Conservation (phyloP, 352 stramenopile species). For the Phytopythium delawarense region DNA sequence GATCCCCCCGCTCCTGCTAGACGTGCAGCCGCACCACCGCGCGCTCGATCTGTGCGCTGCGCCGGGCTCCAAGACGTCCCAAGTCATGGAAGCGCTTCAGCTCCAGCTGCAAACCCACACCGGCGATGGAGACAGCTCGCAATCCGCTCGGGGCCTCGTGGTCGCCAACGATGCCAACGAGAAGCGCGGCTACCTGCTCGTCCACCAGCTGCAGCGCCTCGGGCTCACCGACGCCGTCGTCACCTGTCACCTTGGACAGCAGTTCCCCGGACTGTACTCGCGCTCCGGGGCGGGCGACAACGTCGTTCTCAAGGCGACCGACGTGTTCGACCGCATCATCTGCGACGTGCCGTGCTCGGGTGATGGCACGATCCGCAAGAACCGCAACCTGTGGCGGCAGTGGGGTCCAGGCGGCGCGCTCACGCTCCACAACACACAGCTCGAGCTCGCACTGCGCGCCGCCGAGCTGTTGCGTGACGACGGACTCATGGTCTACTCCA, state of each 20-base stretch:
- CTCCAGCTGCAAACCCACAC: not conserved
- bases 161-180: constrained; percentile 95
- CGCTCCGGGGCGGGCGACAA: constrained; percentile 6
- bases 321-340: constrained; percentile 96
- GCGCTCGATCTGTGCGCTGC: constrained; percentile 87
- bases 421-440: constrained; percentile 91
- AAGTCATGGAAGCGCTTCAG: constrained; percentile 91
- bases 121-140: not conserved
- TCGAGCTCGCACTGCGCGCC: constrained; percentile 89
- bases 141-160: constrained; percentile 62
- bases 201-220: constrained; percentile 88
- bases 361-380: constrained; percentile 98
- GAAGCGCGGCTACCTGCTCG: constrained; percentile 96
- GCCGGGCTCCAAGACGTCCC: constrained; percentile 97
- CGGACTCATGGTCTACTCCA: constrained; percentile 94
- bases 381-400: constrained; percentile 88
- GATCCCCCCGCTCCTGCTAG: constrained; percentile 96
- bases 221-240: constrained; percentile 83
- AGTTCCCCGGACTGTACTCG: constrained; percentile 90
- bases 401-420: constrained; percentile 88
- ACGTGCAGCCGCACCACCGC: constrained; percentile 83
- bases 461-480: constrained; percentile 87
- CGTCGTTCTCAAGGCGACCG: constrained; percentile 23
- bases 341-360: constrained; percentile 98
- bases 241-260: constrained; percentile 90